phyloP scores from a whole-genome alignment of 2,329 filamentous ascomycete genomes.

The Neobulgaria alba region DNA sequence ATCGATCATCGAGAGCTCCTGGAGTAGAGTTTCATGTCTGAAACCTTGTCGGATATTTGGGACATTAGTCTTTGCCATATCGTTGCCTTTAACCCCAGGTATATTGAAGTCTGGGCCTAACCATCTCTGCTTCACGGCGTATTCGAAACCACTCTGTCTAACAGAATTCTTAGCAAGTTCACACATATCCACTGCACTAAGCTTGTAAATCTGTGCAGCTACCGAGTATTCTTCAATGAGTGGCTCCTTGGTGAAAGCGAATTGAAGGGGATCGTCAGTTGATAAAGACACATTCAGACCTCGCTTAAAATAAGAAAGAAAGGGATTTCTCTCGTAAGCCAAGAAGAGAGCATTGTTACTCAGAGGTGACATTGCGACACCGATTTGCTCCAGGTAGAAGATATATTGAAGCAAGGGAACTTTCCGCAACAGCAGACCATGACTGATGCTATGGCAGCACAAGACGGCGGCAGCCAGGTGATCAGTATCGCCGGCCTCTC shows the following conservation, averaged over 20 bases:
- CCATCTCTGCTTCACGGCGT: constrained; percentile 84
- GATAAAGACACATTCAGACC: constrained; percentile 93
- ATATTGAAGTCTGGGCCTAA: constrained; percentile 69
- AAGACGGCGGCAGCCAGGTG: constrained; percentile 86
- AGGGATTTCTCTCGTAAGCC: constrained; percentile 94
- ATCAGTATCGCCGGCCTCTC: constrained; percentile 93
- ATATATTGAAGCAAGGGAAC: constrained; percentile 93
- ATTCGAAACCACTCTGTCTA: constrained; percentile 87
- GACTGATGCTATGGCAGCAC: constrained; percentile 94
- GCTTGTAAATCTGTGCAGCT: constrained; percentile 96
- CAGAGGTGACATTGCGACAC: constrained; percentile 97
- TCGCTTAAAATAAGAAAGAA: constrained; percentile 88
- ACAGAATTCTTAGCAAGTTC: constrained; percentile 96
- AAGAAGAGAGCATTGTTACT: constrained; percentile 97
- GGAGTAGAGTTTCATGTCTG: constrained; percentile 73
- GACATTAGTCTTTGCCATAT: constrained; percentile 93
- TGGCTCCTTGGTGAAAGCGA: constrained; percentile 96
- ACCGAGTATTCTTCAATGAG: constrained; percentile 98
- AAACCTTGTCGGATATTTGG: constrained; percentile 89
- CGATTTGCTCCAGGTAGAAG: constrained; percentile 96
- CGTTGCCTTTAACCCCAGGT: constrained; percentile 76
- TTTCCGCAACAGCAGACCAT: constrained; percentile 85
- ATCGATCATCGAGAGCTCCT: constrained; percentile 68
- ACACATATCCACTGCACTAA: constrained; percentile 96
- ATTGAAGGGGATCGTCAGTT: constrained; percentile 93